Conservation (phyloP, 441 rosid genomes). For the Adansonia rubrostipa region DNA sequence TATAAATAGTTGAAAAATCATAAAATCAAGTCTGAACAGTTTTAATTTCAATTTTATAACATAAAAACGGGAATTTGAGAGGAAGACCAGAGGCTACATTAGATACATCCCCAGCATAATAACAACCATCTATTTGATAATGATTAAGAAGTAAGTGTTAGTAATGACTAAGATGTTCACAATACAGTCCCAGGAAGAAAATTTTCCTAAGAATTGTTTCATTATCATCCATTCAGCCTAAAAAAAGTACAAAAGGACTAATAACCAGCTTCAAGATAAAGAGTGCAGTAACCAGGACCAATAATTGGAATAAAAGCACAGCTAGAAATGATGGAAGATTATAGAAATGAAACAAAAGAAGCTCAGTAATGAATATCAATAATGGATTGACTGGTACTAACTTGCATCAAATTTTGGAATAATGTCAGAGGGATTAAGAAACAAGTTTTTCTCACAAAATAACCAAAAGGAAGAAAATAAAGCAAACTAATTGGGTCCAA, state of each 20-base stretch:
- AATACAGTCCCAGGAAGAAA: not conserved
- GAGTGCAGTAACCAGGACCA: not conserved
- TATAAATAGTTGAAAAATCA: not conserved
- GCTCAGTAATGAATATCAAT: not conserved
- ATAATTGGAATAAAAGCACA: not conserved
- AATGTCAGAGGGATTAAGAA: not conserved
- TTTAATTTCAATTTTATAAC: not conserved
- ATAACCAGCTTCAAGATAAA: not conserved
- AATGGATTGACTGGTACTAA: not conserved
- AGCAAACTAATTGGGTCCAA: slow-evolving; percentile 15
- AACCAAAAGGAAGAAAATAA: not conserved
- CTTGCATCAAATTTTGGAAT: not conserved
- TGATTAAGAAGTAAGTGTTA: not conserved
- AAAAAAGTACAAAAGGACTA: not conserved
- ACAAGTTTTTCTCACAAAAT: not conserved
- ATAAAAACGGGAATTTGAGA: not conserved
- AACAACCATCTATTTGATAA: not conserved
- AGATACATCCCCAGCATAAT: not conserved
- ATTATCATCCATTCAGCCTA: slow-evolving; percentile 7
- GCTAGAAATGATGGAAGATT: slow-evolving; percentile 15
- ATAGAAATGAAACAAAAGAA: not conserved
- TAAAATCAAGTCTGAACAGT: slow-evolving; percentile 10
- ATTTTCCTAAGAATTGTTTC: not conserved
- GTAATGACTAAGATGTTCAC: slow-evolving; percentile 1
- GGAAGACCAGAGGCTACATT: not conserved